Base-by-base conservation (phyloP, 371 early-diverging fungal species). In the Mortierella sp. region DNA sequence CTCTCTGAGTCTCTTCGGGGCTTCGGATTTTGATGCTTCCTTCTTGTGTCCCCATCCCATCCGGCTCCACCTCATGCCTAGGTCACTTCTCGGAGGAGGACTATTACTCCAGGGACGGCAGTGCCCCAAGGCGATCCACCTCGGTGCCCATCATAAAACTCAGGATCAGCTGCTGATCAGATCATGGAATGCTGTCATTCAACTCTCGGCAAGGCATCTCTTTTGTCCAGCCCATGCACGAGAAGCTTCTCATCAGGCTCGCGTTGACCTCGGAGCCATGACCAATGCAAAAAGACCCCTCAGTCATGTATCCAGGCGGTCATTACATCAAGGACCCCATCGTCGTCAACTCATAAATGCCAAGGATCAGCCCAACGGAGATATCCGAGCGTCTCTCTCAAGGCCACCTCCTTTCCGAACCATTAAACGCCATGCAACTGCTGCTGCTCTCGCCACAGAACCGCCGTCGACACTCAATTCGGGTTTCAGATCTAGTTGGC, bases 151-250 rank as follows among this genome's bases (percentile, higher is more conserved):
- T 47, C 46, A 23, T 25, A 25, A 26, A 55, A 61, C 37, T 43
- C 62, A 68, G 44, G 50, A 62, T n/a, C 25, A 50, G 48, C 48
- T 37, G 21, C 44, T 60, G 12, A 46, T 48, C 30, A 60, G 44
- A 65, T 61, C 65, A 19, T 77, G 79, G 79, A 62, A 53, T 29
- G 66, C 66, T 12, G 70, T 72, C 59, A 72, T 77, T 72, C 79
- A 66, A 55, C 69, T 65, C 57, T 77, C 79, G 23, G 68, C 79
- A 19, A 65, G 73, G 12, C 79, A 77, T 56, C 64, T 77, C n/a
- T 77, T 62, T 37, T 77, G 79, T 26, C 63, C 79, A 15, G 63
- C 72, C 7, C 79, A 77, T 37, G 64, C 72, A 2, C 50, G 9
- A 9, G 37, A 37, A 9, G 9, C 37, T 9, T 37, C 37, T 37